A percentile compares a stretch with the other conserved stretches of the same genome.
phyloP scores from a whole-genome alignment of 2,329 filamentous ascomycete species.

The Tricladium varicosporioides region DNA sequence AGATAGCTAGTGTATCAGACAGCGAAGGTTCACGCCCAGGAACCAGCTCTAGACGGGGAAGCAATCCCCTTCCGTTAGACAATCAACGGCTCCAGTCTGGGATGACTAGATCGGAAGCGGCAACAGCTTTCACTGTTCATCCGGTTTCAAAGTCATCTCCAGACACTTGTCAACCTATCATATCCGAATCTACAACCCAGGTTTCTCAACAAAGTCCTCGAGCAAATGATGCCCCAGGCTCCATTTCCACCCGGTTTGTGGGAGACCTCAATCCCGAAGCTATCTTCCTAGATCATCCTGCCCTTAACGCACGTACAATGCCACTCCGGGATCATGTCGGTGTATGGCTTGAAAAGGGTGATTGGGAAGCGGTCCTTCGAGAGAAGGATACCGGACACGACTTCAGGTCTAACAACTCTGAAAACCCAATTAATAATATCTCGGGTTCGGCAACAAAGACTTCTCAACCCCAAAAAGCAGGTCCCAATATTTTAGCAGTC shows the following conservation, averaged over 20 bases:
- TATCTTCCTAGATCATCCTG: not conserved
- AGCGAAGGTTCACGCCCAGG: too few species aligned
- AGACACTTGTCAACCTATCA: not conserved
- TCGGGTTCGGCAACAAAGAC: not conserved
- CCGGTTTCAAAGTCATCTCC: not conserved
- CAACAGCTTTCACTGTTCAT: too few species aligned
- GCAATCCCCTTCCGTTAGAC: too few species aligned
- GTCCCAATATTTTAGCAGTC: not conserved
- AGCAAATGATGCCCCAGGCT: not conserved
- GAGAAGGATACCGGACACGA: not conserved
- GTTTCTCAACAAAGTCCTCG: not conserved
- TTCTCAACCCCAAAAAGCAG: not conserved
- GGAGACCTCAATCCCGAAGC: slow-evolving; percentile 8
- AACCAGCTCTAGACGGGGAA: too few species aligned
- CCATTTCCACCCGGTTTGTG: not conserved
- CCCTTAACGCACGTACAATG: not conserved
- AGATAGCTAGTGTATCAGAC: not conserved
- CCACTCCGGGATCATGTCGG: not conserved
- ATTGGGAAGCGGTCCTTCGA: not conserved
- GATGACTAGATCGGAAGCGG: too few species aligned
- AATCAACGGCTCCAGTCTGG: too few species aligned
- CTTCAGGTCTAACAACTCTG: not conserved
- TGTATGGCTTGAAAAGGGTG: slow-evolving; percentile 3
- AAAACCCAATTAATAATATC: not conserved
- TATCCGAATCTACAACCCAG: not conserved